Conservation (phyloP, 2,329 filamentous ascomycete genomes). For the Fusarium sp. region DNA sequence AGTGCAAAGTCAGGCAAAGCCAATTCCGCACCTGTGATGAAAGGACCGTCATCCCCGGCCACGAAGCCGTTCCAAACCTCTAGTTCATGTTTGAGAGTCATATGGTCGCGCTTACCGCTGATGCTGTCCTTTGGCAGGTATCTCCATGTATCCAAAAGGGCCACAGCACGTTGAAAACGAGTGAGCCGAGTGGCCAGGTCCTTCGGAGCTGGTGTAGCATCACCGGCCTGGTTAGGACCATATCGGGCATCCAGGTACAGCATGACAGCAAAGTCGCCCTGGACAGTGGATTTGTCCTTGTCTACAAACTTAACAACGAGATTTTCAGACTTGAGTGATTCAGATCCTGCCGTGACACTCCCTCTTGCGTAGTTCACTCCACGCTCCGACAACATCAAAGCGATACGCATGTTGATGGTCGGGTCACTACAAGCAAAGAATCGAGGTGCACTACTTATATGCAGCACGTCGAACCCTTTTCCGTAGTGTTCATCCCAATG, state of each 20-base stretch:
- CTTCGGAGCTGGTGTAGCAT: constrained; percentile 40
- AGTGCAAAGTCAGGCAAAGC: constrained; percentile 68
- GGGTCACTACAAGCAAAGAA: constrained; percentile 64
- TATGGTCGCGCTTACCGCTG: constrained; percentile 26
- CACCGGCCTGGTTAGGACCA: constrained; percentile 49
- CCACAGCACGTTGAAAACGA: constrained; percentile 57
- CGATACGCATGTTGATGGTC: constrained; percentile 63
- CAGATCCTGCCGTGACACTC: constrained; percentile 51
- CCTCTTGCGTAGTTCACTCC: constrained; percentile 62
- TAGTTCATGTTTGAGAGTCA: constrained; percentile 52
- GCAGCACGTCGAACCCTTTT: constrained; percentile 84
- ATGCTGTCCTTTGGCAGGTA: constrained; percentile 13
- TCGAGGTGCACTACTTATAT: constrained; percentile 67
- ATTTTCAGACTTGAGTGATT: constrained; percentile 11
- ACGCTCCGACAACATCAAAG: constrained; percentile 63
- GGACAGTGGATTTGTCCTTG: constrained; percentile 65
- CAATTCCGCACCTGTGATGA: constrained; percentile 59
- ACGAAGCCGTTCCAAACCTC: constrained; percentile 57
- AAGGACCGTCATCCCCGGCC: constrained; percentile 51
- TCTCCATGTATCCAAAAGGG: constrained; percentile 55
- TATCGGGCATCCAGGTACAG: constrained; percentile 71
- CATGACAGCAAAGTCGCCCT: constrained; percentile 67
- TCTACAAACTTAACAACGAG: constrained; percentile 64
- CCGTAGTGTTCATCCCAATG: constrained; percentile 84
- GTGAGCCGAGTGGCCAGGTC: constrained; percentile 55